Conservation (phyloP, 192 early-diverging fungal species). For the Entrophospora sp. region DNA sequence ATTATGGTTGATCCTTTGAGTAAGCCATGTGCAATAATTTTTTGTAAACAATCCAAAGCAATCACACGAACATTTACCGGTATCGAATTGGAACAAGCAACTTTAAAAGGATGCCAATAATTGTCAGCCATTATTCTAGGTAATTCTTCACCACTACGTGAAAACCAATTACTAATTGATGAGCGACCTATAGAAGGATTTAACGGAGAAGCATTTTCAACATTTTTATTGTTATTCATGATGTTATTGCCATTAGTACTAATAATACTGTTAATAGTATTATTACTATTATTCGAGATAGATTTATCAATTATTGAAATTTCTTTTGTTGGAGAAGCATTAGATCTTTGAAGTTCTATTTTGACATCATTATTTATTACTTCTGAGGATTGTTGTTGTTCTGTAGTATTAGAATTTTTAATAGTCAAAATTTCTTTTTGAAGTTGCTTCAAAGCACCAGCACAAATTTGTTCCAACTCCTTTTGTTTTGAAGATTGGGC, state of each 20-base stretch:
- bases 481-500: constrained; percentile 32
- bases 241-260: too few species aligned
- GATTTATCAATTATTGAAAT: neutral
- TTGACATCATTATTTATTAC: neutral
- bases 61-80: constrained; percentile 29
- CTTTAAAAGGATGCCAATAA: constrained; percentile 35
- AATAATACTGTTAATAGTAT: too few species aligned
- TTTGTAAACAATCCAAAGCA: constrained; percentile 34
- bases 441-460: constrained; percentile 28
- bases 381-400: neutral
- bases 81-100: constrained; percentile 29
- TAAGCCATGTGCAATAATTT: constrained; percentile 35
- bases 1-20: constrained; percentile 26
- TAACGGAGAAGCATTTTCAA: too few species aligned
- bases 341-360: neutral
- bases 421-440: constrained; percentile 25
- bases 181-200: too few species aligned
- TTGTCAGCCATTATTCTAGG: constrained; percentile 30
- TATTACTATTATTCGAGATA: neutral
- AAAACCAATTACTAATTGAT: constrained; percentile 11
- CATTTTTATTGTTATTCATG: too few species aligned
- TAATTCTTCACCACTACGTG: constrained; percentile 28
- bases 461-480: constrained; percentile 28
- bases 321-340: constrained; percentile 20
- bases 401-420: constrained; percentile 12